These are phyloP conservation scores for Colletotrichum trifolii DNA, from an alignment of 2,329 filamentous ascomycete genomes.

Conservation along the genomic window DNA sequence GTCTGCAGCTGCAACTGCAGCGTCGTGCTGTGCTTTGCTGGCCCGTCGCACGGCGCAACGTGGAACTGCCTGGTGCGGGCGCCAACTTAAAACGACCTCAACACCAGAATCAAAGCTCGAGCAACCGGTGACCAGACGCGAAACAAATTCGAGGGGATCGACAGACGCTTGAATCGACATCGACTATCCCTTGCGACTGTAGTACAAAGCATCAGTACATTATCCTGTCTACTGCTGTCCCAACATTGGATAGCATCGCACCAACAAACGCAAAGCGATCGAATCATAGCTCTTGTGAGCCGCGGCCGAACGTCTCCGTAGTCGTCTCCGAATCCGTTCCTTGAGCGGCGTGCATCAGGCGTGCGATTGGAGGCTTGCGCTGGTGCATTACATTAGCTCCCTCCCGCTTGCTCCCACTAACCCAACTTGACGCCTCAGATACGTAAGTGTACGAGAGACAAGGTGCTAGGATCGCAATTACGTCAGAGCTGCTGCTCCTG, in stretches of 20 bases:
- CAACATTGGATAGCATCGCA: slow-evolving; percentile 1
- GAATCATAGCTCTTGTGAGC: slow-evolving; percentile 13
- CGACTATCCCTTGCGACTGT: no score
- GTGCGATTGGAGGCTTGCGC: not conserved
- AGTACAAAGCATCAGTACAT: no score
- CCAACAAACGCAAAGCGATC: slow-evolving; percentile 23
- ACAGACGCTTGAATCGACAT: no score
- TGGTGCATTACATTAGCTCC: slow-evolving; percentile 23
- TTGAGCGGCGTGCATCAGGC: slow-evolving; percentile 27
- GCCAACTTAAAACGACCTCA: slow-evolving; percentile 31
- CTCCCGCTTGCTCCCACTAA: slow-evolving; percentile 17
- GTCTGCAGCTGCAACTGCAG: not conserved
- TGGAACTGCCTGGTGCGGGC: slow-evolving; percentile 25
- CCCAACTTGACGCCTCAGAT: slow-evolving; percentile 26
- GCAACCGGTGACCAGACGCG: slow-evolving; percentile 22
- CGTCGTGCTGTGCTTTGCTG: slow-evolving; percentile 1
- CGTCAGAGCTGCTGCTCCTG: slow-evolving; percentile 17
- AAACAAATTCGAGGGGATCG: slow-evolving; percentile 10
- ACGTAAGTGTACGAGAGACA: slow-evolving; percentile 4
- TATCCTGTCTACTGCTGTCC: not conserved
- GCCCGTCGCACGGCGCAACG: slow-evolving; percentile 16
- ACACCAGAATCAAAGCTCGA: not conserved
- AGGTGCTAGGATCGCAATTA: slow-evolving; percentile 28
- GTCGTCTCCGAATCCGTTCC: slow-evolving; percentile 24
- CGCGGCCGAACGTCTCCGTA: not conserved